A percentile compares a stretch with the other conserved stretches of the same genome.
Conservation (phyloP, 352 stramenopile genomes). For the Peronospora tabacina region DNA sequence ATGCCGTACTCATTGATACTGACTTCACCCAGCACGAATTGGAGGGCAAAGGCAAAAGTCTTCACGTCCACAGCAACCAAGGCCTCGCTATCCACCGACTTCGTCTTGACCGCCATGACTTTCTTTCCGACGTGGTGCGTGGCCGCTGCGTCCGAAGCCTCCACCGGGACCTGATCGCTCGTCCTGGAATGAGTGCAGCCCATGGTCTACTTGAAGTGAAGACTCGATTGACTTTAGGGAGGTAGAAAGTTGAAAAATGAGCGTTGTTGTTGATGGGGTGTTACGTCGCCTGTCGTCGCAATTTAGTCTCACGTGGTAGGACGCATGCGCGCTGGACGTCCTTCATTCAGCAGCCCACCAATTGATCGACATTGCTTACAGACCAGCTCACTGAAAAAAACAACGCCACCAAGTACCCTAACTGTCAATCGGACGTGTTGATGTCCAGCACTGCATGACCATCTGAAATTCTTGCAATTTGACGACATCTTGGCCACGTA, state of each 20-base stretch:
- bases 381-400: constrained; percentile 2
- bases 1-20: constrained; percentile 43
- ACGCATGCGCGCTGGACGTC: constrained; percentile 8
- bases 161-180: constrained; percentile 26
- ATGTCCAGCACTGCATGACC: constrained; percentile 6
- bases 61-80: constrained; percentile 15
- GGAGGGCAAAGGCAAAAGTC: constrained; percentile 13
- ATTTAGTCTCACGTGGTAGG: constrained; percentile 4
- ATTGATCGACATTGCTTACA: constrained; percentile 16
- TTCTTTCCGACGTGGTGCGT: not conserved
- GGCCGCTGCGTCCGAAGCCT: not conserved
- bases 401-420: constrained; percentile 2
- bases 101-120: not conserved
- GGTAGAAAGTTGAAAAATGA: constrained; percentile 19
- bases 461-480: constrained; percentile 5
- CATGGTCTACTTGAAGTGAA: constrained; percentile 25
- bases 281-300: constrained; percentile 18
- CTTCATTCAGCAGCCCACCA: constrained; percentile 5
- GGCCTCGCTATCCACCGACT: too few relatives aligned
- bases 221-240: constrained; percentile 9
- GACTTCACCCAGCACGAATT: constrained; percentile 40
- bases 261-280: not conserved
- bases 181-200: constrained; percentile 56
- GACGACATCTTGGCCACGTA: constrained; percentile 3
- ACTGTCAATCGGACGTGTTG: not conserved